Base-by-base conservation (phyloP, 495 filamentous ascomycete species). In the Trichoderma reesei region DNA sequence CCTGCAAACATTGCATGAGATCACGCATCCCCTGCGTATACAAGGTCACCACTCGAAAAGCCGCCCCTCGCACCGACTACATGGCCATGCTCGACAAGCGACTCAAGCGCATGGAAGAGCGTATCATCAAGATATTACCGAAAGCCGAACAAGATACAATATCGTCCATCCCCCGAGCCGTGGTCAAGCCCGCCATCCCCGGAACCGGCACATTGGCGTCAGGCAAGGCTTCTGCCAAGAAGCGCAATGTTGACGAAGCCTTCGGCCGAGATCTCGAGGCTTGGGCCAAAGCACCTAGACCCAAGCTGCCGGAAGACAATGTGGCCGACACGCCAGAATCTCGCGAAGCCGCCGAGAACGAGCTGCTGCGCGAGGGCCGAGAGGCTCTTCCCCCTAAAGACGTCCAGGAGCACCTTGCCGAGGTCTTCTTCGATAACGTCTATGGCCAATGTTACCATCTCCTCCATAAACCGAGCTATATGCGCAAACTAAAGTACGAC, bases 51-150 rank as follows among this genome's bases (percentile, higher is more conserved):
- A 91, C 92, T 10, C 81, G 94, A 66, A 98, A 97, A 73, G 92
- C 92, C 3, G 91, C 92, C n/a, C 93, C 94, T 42, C 83, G 94
- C 64, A 96, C 93, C 16, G 94, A 98, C 73, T 98, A 98, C 74
- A 98, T 98, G 94, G 93, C 93, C 16, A 98, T 96, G 93, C 75
- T 98, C 67, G 94, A 98, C 74, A 95, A 96, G 74, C 80, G 93
- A 63, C 73, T 94, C 64, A 93, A 91, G 77, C 79, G 92, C 62
- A 98, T 98, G 94, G 94, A 98, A 74, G 94, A 98, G 69, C 86
- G 93, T 48, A 92, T 98, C 51, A 95, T 97, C 78, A 97, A 96
- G 73, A 88, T 92, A 63, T 88, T 98, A 18, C 94, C 94, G 6
- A 96, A 92, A 69, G 85, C 91, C 39, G 91, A 94, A 68, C 81